A percentile compares a stretch with the other conserved stretches of the same genome.
These are phyloP conservation scores for Trichosporon inkin DNA, from an alignment of 1,284 basidiomycete species.

Conservation along the genomic window DNA sequence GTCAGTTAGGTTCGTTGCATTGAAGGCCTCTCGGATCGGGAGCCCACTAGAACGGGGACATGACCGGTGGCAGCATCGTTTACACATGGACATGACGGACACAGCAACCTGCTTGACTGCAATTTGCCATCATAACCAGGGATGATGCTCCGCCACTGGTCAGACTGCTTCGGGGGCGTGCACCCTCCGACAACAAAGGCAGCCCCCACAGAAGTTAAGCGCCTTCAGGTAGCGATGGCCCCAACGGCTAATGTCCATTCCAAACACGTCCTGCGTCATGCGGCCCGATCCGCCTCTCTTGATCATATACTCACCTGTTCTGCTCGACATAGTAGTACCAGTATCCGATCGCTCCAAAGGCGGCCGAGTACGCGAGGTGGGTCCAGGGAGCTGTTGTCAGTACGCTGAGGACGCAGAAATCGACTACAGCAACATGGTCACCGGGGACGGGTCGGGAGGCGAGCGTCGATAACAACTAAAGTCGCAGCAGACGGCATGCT, in stretches of 20 bases:
- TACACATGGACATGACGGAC: too few species aligned
- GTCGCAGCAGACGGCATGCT: too few species aligned
- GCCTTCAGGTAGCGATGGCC: too few species aligned
- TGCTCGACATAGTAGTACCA: slow-evolving; percentile 40
- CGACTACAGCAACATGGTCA: background rate
- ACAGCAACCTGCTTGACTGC: too few species aligned
- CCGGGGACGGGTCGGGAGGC: background rate
- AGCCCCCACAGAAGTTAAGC: too few species aligned
- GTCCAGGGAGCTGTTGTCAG: slow-evolving; percentile 35
- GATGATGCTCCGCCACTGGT: too few species aligned
- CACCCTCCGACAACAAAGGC: too few species aligned
- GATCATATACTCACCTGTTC: slow-evolving; percentile 41
- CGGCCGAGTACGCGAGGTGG: slow-evolving; percentile 35
- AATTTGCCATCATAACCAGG: too few species aligned
- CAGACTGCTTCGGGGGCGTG: too few species aligned
- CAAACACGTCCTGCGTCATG: background rate
- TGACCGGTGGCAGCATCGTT: too few species aligned
- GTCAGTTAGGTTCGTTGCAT: background rate
- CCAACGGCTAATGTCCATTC: background rate
- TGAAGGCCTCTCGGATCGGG: background rate
- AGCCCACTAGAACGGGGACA: too few species aligned
- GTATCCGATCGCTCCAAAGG: slow-evolving; percentile 43
- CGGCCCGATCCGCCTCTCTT: background rate
- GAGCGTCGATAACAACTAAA: background rate
- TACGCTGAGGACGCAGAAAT: too few species aligned